Base-by-base conservation (phyloP, 257 asterid genomes). In the Vinca minor region DNA sequence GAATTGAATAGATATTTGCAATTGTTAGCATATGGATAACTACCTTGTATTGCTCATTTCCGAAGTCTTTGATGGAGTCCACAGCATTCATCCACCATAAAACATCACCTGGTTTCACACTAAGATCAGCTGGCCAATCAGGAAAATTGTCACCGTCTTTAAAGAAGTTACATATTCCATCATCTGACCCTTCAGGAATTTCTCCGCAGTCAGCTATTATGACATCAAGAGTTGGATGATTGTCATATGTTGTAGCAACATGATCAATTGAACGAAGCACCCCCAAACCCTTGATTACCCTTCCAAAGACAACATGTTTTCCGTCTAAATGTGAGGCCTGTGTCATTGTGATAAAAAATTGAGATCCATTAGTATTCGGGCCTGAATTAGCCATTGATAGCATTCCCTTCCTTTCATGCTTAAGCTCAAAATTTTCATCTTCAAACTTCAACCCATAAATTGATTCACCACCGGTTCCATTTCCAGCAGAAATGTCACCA, bases 381-480 rank as follows among this genome's bases (percentile, higher is more conserved):
- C 98, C 98, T 52, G 94, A 54, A 82, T 91, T 91, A 48, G 94
- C 98, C 98, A 91, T 88, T 12, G 98, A 86, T 64, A 91, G 34
- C 94, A 86, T 91, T 26, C 98, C 98, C 73, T 88, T 88, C 62
- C 96, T 83, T 76, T 91, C 98, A 71, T 91, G 96, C 73, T 88
- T 91, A 62, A 84, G 41, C 35, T 86, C 92, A 50, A 91, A 86
- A 65, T 86, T 91, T 62, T 91, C 98, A 69, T 91, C 96, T 69
- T 88, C 98, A 69, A 91, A 91, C 69, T 82, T 88, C 60, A 76
- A 76, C 61, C 98, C 98, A 31, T 91, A 91, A 8, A 91, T 91
- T 34, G 96, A 91, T 73, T 91, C 96, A 55, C 98, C 98, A 18
- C 98, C 98, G 26, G 92, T 81, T 36, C 98, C 98, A 82, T 91